Conservation (phyloP, 164 flowering plant genomes). For the Kalanchoe fedtschenkoi region DNA sequence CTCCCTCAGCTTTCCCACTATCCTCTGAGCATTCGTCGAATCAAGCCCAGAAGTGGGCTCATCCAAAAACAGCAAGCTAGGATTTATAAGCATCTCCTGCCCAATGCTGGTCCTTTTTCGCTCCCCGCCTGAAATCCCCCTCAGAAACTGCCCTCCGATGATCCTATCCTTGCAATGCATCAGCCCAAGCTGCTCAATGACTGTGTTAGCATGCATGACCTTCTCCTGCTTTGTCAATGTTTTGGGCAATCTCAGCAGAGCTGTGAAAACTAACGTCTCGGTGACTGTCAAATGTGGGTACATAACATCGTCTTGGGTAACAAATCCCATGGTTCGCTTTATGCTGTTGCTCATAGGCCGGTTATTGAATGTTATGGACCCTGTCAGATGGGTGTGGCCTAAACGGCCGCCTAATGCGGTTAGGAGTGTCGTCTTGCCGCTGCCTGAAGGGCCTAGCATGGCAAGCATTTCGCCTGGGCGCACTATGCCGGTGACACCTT, state of each 20-base stretch:
- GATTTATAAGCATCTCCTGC: conserved; percentile 72
- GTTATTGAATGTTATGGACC: conserved; percentile 54
- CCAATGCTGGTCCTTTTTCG: conserved; percentile 49
- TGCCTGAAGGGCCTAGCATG: conserved; percentile 81
- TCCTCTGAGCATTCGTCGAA: conserved; percentile 58
- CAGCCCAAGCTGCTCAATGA: conserved; percentile 44
- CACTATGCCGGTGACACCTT: conserved; percentile 48
- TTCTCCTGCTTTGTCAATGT: conserved; percentile 34
- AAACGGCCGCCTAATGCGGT: conserved; percentile 67
- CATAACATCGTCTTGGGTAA: conserved; percentile 67
- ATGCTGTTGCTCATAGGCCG: conserved; percentile 38
- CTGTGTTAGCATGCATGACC: conserved; percentile 34
- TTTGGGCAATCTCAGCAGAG: conserved; percentile 59
- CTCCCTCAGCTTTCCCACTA: conserved; percentile 49
- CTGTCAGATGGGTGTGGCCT: conserved; percentile 28
- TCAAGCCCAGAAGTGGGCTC: conserved; percentile 86
- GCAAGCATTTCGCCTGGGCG: conserved; percentile 74
- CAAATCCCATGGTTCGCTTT: conserved; percentile 64
- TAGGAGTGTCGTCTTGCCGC: conserved; percentile 77
- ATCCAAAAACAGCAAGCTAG: conserved; percentile 57
- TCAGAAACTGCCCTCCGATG: conserved; percentile 22
- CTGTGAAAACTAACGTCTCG: conserved; percentile 65
- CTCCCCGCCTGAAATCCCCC: conserved; percentile 52
- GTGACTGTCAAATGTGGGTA: conserved; percentile 59
- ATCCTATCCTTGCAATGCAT: conserved; percentile 45